Percentiles rank a stretch among this genome's conserved stretches.
Conservation (phyloP, 495 filamentous ascomycete species). For the Hypoxylon fragiforme region DNA sequence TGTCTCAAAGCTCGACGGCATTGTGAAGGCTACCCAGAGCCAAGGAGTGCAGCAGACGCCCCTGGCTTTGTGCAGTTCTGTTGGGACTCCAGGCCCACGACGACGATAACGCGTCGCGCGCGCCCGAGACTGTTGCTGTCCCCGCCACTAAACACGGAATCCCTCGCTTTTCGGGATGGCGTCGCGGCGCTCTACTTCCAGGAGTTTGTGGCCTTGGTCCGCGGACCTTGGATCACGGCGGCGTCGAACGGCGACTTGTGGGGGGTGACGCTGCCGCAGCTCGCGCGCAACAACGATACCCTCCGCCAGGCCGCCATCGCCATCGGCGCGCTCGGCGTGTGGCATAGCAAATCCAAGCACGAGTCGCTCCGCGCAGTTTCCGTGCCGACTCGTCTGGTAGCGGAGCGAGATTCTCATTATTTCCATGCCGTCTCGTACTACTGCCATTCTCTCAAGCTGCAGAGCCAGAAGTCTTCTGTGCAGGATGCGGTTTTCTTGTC, state of each 20-base stretch:
- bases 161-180: conserved; percentile 12
- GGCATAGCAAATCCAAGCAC: conserved; percentile 8
- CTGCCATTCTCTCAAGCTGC: conserved; percentile 14
- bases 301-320: conserved; percentile 18
- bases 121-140: background rate
- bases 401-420: conserved; percentile 13
- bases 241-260: conserved; percentile 6
- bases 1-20: conserved; percentile 6
- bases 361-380: conserved; percentile 2
- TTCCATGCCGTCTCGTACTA: conserved; percentile 18
- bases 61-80: background rate
- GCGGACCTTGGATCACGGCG: conserved; percentile 11
- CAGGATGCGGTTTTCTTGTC: conserved; percentile 17
- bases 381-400: background rate
- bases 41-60: background rate
- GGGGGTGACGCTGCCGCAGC: conserved; percentile 11
- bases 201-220: conserved; percentile 12
- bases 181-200: conserved; percentile 7
- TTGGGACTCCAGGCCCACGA: conserved; percentile 15
- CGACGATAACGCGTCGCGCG: no score
- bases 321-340: conserved; percentile 15
- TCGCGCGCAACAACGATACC: conserved; percentile 4
- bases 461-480: conserved; percentile 6
- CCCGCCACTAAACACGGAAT: conserved; percentile 1
- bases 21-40: conserved; percentile 12